Evolutionary conservation across 2,329 filamentous ascomycete genomes (phyloP), one percentile per base, ranked within the genome.

Genomic region (Verticillium zaregamsianum): DNA sequence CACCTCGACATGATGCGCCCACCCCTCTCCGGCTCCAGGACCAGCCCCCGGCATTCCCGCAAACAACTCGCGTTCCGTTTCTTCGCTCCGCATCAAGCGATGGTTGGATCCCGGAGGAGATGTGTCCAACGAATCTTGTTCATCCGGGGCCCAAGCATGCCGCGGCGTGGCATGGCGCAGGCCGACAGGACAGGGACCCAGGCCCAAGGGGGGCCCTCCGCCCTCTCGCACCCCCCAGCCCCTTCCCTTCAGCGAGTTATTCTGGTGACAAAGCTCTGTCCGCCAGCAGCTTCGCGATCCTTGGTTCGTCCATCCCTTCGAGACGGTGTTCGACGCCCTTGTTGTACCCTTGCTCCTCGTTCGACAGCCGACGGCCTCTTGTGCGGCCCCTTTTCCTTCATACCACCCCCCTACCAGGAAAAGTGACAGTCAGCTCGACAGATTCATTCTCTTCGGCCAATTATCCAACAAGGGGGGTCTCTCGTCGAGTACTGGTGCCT

Each of bases 21-120:
- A 49, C 40, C 17, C 40, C 40, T 23, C 5, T 40, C 40, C n/a
- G 15, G 23, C n/a, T n/a, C 5, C n/a, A 17, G 23, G 23, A 49
- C 40, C 40, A 49, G 40, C 40, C 40, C 40, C 40, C 40, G 40
- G 40, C 40, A 49, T 49, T 49, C 40, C 40, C 62, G 63, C 63
- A 64, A 65, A 64, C 63, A 64, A 65, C 59, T 59, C 63, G 63
- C 62, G 63, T 63, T 49, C 40, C 40, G 40, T 49, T 49, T 49
- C 40, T 64, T 59, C 59, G 63, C 64, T 64, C 62, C 63, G 62
- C 63, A 59, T 62, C 59, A 17, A 49, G 40, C 40, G 12, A 23
- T 49, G 40, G n/a, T 49, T 49, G 40, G 40, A 49, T 49, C 40
- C 40, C 40, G 40, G 40, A 49, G 40, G n/a, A 49, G 40, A 49